Percentiles rank a stretch among this genome's conserved stretches.
phyloP scores from a whole-genome alignment of 2,329 filamentous ascomycete genomes.

The Xylariaceae sp. region DNA sequence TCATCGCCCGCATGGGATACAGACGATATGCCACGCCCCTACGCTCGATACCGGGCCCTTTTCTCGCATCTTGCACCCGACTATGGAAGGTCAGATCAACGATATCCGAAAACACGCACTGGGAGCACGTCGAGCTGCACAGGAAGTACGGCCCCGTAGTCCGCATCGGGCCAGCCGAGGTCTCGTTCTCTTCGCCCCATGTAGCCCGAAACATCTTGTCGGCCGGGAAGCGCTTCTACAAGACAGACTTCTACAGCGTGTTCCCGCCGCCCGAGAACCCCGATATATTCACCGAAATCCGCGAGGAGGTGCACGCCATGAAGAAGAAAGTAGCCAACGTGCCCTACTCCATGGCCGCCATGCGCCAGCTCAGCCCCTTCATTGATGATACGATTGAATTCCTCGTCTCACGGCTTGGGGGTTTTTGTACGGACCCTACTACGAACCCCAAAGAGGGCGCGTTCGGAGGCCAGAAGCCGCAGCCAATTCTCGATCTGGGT shows the following conservation, averaged over 20 bases:
- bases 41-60: slow-evolving; percentile 38
- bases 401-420: slow-evolving; percentile 50
- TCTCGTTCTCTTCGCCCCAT: slow-evolving; percentile 53
- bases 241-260: slow-evolving; percentile 59
- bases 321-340: slow-evolving; percentile 61
- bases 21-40: slow-evolving; percentile 44
- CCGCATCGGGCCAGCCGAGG: slow-evolving; percentile 55
- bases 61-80: slow-evolving; percentile 41
- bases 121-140: slow-evolving; percentile 52
- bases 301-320: slow-evolving; percentile 59
- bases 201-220: slow-evolving; percentile 52
- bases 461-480: slow-evolving; percentile 1
- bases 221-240: slow-evolving; percentile 58
- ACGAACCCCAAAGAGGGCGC: not conserved
- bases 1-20: slow-evolving; percentile 39
- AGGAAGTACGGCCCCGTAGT: slow-evolving; percentile 54
- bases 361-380: slow-evolving; percentile 57
- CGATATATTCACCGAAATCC: slow-evolving; percentile 62
- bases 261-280: slow-evolving; percentile 63
- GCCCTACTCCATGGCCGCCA: slow-evolving; percentile 59
- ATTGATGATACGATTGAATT: slow-evolving; percentile 58
- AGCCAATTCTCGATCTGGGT: slow-evolving; percentile 51
- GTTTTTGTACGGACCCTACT: slow-evolving; percentile 41
- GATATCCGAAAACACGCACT: slow-evolving; percentile 47
- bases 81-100: slow-evolving; percentile 51